A percentile compares a stretch with the other conserved stretches of the same genome.
These are phyloP conservation scores for Colletotrichum caudatum DNA, from an alignment of 2,329 filamentous ascomycete genomes.

Conservation along the genomic window DNA sequence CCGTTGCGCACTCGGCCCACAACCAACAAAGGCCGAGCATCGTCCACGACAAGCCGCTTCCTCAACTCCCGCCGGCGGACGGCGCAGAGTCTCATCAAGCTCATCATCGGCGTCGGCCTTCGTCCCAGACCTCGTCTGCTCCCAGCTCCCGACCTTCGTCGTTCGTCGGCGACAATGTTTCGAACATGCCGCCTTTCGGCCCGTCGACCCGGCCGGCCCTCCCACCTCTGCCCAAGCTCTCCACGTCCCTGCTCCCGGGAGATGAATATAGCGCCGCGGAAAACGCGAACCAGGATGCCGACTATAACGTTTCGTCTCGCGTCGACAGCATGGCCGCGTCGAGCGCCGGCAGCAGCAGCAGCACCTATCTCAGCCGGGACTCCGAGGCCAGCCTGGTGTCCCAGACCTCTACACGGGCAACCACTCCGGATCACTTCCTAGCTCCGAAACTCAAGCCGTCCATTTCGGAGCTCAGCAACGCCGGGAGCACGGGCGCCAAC, in stretches of 20 bases:
- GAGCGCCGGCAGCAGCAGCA: constrained; percentile 81
- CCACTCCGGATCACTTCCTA: constrained; percentile 78
- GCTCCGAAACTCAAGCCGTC: constrained; percentile 70
- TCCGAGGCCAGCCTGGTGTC: constrained; percentile 86
- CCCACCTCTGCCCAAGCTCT: constrained; percentile 69
- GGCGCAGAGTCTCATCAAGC: constrained; percentile 43
- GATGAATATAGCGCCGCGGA: constrained; percentile 64
- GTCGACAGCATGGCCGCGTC: constrained; percentile 80
- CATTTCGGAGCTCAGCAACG: constrained; percentile 75
- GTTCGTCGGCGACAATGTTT: constrained; percentile 55
- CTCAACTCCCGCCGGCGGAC: constrained; percentile 70
- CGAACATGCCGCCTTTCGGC: constrained; percentile 59
- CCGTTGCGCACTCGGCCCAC: constrained; percentile 45
- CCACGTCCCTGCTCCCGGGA: constrained; percentile 61
- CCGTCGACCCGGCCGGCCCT: constrained; percentile 62
- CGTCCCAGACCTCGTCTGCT: constrained; percentile 47
- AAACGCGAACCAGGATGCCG: constrained; percentile 61
- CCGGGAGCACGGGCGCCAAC: constrained; percentile 70
- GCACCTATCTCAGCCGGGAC: constrained; percentile 82
- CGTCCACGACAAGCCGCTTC: constrained; percentile 73
- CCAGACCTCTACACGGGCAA: constrained; percentile 86
- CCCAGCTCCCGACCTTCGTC: constrained; percentile 59
- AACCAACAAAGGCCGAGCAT: constrained; percentile 54
- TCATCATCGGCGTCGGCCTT: constrained; percentile 41
- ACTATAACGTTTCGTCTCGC: constrained; percentile 65